These are phyloP conservation scores for Suillus bovinus DNA, from an alignment of 768 basidiomycete genomes.

Conservation along the genomic window DNA sequence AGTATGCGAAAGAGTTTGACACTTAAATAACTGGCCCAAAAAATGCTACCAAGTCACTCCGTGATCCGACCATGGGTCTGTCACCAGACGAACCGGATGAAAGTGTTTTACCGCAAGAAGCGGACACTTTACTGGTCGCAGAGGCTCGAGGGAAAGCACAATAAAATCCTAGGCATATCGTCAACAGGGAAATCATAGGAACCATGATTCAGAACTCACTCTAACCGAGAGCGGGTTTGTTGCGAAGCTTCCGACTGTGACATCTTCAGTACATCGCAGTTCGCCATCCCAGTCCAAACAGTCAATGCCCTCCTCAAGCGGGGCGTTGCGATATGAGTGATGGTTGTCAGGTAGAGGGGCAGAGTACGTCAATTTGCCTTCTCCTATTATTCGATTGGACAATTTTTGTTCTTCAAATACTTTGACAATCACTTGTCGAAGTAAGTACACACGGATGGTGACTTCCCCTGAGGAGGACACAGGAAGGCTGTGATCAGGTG, in stretches of 20 bases:
- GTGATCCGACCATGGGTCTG: constrained; percentile 49
- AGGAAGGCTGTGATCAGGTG: constrained; percentile 3
- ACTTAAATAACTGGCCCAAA: too few species aligned
- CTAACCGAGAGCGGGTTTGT: constrained; percentile 48
- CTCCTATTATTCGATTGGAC: constrained; percentile 38
- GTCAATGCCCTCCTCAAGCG: constrained; percentile 31
- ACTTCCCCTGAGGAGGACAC: constrained; percentile 15
- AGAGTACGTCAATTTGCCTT: constrained; percentile 49
- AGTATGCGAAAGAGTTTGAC: not conserved
- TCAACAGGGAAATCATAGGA: not conserved
- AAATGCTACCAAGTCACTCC: constrained; percentile 11
- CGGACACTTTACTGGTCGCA: constrained; percentile 36
- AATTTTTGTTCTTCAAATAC: constrained; percentile 23
- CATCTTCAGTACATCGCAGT: constrained; percentile 38
- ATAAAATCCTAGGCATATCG: constrained; percentile 54
- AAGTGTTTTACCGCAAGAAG: constrained; percentile 40
- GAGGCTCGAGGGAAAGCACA: constrained; percentile 48
- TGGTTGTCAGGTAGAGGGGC: constrained; percentile 34
- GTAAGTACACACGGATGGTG: constrained; percentile 48
- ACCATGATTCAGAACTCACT: constrained; percentile 35
- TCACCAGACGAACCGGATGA: constrained; percentile 58
- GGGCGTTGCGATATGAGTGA: constrained; percentile 8
- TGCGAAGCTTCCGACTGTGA: constrained; percentile 47
- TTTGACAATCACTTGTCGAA: constrained; percentile 48
- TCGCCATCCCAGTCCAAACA: constrained; percentile 66